Evolutionary conservation across 1,284 basidiomycete genomes (phyloP), one percentile per base, ranked within the genome.

Genomic region (Erythrobasidium hasegawianum): DNA sequence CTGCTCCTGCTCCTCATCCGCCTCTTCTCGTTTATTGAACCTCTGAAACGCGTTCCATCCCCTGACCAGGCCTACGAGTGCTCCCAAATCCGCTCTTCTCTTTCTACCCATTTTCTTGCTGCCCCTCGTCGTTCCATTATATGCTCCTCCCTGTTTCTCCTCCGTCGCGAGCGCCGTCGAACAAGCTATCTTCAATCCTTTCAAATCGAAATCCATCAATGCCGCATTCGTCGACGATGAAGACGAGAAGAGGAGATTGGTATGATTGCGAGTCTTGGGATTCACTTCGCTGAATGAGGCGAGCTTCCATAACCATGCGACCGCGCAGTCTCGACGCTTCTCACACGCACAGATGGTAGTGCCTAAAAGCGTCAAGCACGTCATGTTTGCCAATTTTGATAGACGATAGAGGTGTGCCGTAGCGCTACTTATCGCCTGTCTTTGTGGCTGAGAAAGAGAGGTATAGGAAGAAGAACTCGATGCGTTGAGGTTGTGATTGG

Each of bases 381-480:
- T 47, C 26, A 47, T 50, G 41, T 52, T 65, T 22, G 70, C 67
- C 9, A 69, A 33, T n/a, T 64, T 57, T 29, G 72, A 67, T 1
- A 75, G 47, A 3, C 47, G 47, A 18, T 70, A 71, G 22, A 71
- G 68, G 53, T 69, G 45, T 27, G 50, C 50, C 14, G 62, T 40
- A 29, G 50, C 53, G 11, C 39, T 33, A 16, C 45, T 56, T 20
- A 65, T 57, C 27, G 53, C 54, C 16, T 26, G n/a, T 27, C 43
- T 57, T 27, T 65, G 62, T 11, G 45, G 16, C 16, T 20, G 24
- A 7, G 55, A 70, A 40, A 18, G 69, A 64, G 47, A 29, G 2
- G 57, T 41, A 14, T 57, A 67, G 9, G 64, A 67, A n/a, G 64
- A 60, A 3, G 64, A n/a, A n/a, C n/a, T 77, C 77, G 85, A 85